phyloP scores from a whole-genome alignment of 257 asterid genomes.

The Anisodus acutangulus region DNA sequence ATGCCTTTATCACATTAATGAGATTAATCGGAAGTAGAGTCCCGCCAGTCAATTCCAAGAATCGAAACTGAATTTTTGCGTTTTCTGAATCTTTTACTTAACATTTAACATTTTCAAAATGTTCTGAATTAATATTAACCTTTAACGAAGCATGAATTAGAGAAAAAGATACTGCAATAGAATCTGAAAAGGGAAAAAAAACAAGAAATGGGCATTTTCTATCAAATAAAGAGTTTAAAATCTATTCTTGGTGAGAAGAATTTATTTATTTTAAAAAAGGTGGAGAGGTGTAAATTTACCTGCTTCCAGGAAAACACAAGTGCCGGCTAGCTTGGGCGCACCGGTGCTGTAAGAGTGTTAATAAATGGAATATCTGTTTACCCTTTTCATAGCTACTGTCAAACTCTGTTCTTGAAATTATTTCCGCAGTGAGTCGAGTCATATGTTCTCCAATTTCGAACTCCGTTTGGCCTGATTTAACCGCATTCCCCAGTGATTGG shows the following conservation, averaged over 20 bases:
- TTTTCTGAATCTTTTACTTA: neutral
- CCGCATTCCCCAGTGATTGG: slow-evolving; percentile 43
- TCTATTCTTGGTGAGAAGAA: neutral
- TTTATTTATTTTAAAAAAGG: neutral
- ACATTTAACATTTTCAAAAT: neutral
- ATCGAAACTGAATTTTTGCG: neutral
- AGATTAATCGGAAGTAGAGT: slow-evolving; percentile 33
- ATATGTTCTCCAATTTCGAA: slow-evolving; percentile 78
- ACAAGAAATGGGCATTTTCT: neutral
- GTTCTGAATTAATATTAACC: neutral
- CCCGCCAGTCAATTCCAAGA: slow-evolving; percentile 35
- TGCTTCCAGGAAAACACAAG: slow-evolving; percentile 87
- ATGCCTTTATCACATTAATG: slow-evolving; percentile 15
- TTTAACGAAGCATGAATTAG: neutral
- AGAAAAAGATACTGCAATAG: neutral
- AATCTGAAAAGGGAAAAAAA: neutral
- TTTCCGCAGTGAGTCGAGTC: slow-evolving; percentile 85
- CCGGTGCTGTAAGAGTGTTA: slow-evolving; percentile 61
- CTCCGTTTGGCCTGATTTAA: slow-evolving; percentile 55
- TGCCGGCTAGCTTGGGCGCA: slow-evolving; percentile 72
- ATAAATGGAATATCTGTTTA: slow-evolving; percentile 63
- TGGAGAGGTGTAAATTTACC: slow-evolving; percentile 42
- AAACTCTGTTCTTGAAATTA: slow-evolving; percentile 82
- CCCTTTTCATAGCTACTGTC: slow-evolving; percentile 80
- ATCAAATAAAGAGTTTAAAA: neutral